Conservation (phyloP, 2,329 filamentous ascomycete genomes). For the Diplodia sapinea region DNA sequence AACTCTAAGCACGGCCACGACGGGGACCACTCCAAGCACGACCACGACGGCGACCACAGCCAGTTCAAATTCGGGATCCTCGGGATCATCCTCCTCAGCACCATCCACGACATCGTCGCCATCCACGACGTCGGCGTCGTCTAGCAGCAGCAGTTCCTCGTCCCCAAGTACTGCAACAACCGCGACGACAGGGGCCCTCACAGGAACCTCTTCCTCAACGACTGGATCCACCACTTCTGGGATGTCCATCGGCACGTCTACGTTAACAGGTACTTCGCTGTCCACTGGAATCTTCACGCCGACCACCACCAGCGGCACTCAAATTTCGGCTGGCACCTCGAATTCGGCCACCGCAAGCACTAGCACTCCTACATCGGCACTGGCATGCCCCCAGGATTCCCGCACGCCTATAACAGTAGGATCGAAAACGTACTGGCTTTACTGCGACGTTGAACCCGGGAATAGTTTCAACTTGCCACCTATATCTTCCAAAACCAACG, state of each 20-base stretch:
- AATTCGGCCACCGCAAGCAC: background rate
- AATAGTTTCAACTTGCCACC: background rate
- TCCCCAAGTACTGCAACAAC: too few species aligned
- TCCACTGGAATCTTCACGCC: too few species aligned
- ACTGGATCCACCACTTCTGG: background rate
- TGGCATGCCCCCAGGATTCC: background rate
- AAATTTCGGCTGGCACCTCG: too few species aligned
- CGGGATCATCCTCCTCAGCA: background rate
- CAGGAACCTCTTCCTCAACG: background rate
- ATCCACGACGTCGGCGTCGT: too few species aligned
- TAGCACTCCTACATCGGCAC: background rate
- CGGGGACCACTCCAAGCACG: too few species aligned
- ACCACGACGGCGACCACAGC: background rate
- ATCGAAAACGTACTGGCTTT: slow-evolving; percentile 6
- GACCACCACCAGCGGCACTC: too few species aligned
- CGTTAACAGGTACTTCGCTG: background rate
- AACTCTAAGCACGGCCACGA: too few species aligned
- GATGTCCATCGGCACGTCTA: background rate
- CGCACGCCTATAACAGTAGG: background rate
- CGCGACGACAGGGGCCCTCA: too few species aligned
- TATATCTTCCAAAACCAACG: background rate
- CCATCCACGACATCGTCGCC: background rate
- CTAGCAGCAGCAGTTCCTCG: too few species aligned
- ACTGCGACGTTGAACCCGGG: background rate
- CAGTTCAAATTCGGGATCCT: background rate